Evolutionary conservation across 208 protist genomes (phyloP), one percentile per base, ranked within the genome.

Genomic region (Porcisia hertigi): DNA sequence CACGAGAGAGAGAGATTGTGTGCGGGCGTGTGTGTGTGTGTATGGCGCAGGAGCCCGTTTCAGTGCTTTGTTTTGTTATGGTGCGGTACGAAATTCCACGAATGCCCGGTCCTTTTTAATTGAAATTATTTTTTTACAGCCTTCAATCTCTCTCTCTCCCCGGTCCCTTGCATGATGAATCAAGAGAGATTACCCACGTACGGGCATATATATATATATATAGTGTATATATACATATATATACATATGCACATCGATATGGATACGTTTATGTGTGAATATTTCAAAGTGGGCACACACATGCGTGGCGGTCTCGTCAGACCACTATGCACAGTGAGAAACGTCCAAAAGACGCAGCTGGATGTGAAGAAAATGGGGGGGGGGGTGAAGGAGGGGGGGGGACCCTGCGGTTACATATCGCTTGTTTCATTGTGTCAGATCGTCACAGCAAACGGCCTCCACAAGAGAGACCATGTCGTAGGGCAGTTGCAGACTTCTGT

Each of bases 401-500:
- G 64, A 20, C 72, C 20, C 25, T 49, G 30, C 34, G 70, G n/a
- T 23, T 25, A 83, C 30, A 39, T 76, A 79, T 66, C 58, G n/a
- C 52, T 73, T 58, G 30, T 41, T 64, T 36, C 49, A 65, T 5
- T 14, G 20, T 11, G 54, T 76, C 70, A 34, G 30, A 54, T 45
- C 75, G 67, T 70, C 41, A 57, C 79, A 36, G 57, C 69, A n/a
- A 39, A 94, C 86, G 4, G 89, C 86, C 54, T 95, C 88, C 16
- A 95, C 91, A 41, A 92, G 77, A 6, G 82, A 69, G 43, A 76
- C 75, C 16, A 95, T 79, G 69, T 97, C 92, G 39, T 77, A 80
- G 14, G 90, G 84, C 20, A 97, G 64, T 83, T 97, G 90, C 58
- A 97, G 73, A 23, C 89, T 88, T 52, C 88, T 79, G 69, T 97